phyloP scores from a whole-genome alignment of 148 eudicot genomes.

The Talinum fruticosum region DNA sequence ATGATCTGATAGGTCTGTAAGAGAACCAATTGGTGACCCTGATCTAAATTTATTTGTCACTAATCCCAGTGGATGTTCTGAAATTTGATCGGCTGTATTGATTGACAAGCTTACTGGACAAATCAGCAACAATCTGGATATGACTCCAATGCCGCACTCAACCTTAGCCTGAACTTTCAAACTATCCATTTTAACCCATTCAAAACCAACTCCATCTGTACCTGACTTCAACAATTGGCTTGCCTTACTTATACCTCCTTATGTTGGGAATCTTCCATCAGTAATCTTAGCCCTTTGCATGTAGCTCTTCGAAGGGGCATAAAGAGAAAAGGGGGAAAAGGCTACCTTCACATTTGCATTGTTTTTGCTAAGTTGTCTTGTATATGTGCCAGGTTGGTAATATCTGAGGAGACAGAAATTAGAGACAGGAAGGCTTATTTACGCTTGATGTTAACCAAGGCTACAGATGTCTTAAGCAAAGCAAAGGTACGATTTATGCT shows the following conservation, averaged over 20 bases:
- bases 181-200: not conserved
- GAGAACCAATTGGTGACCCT: not conserved
- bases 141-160: not conserved
- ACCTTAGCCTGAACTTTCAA: not conserved
- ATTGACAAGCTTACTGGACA: not conserved
- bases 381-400: conserved; percentile 43
- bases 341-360: not conserved
- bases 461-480: conserved; percentile 49
- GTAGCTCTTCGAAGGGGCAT: not conserved
- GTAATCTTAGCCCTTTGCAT: not conserved
- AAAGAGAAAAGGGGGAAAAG: not conserved
- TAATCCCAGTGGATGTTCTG: not conserved
- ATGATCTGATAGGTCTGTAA: not conserved
- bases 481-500: conserved; percentile 52
- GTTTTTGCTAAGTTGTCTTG: not conserved
- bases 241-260: not conserved
- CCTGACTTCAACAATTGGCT: not conserved
- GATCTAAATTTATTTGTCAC: not conserved
- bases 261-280: not conserved
- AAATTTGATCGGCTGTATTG: not conserved
- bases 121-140: not conserved
- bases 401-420: conserved; percentile 61
- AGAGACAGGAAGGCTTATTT: conserved; percentile 56
- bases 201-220: not conserved
- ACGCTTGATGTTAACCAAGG: conserved; percentile 44